Base-by-base conservation (phyloP, 2,329 filamentous ascomycete species). In the Lojkania enalia region DNA sequence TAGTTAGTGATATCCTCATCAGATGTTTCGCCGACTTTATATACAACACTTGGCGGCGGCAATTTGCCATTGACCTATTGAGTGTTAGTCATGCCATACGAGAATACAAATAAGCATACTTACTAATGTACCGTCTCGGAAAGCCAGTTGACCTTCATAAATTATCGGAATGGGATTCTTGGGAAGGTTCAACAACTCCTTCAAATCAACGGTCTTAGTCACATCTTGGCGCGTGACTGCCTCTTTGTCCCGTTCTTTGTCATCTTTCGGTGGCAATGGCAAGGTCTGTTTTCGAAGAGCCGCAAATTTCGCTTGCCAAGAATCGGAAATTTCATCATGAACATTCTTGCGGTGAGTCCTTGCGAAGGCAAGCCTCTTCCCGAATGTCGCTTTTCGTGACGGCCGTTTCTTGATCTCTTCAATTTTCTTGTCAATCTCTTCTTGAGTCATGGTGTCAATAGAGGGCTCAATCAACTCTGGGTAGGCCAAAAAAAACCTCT, bases 361-460 rank as follows among this genome's bases (percentile, higher is more conserved):
- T 13, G 31, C 37, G 31, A 44, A 44, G 14, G 44, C 39, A 20
- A 47, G 15, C 21, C 18, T 14, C 21, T 47, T 39, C 20, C 40
- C 42, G 23, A 49, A 52, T 27, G 35, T 49, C 4, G 27, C 33
- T 37, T 74, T 75, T 23, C 69, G 60, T 1, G 60, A 64, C 3
- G 67, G 67, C 1, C 72, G 61, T 12, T 46, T 40, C 46, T 50
- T 53, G 42, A 64, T 66, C 30, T 61, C 52, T 21, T 40, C 46
- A 21, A 62, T 57, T 36, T 60, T 64, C 13, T 21, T 20, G 14
- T 46, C 38, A 15, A 48, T 64, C 7, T 62, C 54, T n/a, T 38
- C 42, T 20, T 49, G 19, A 0, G 51, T 58, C 60, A 62, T 60
- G 11, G 31, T 43, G 27, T 58, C 51, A 2, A 54, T 48, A 3